A percentile compares a stretch with the other conserved stretches of the same genome.
Conservation (phyloP, 2,329 filamentous ascomycete species). For the Colletotrichum ledebouriae region DNA sequence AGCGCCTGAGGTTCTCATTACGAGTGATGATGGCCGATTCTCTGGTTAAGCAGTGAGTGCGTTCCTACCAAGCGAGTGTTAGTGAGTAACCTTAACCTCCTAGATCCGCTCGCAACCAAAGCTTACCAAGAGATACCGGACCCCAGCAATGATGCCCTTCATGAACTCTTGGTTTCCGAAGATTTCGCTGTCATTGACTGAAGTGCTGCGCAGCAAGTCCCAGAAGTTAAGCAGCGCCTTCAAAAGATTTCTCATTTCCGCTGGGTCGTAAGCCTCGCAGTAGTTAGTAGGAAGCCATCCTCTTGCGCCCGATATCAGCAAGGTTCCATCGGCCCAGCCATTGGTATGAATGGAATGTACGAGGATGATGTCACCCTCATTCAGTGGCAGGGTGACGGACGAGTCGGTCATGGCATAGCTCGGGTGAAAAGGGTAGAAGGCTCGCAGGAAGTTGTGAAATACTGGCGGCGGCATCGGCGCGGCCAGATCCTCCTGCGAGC, state of each 20-base stretch:
- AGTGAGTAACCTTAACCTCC: neutral
- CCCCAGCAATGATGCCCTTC: slow-evolving; percentile 92
- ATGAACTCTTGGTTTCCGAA: slow-evolving; percentile 95
- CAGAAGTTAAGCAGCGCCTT: slow-evolving; percentile 92
- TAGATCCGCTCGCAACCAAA: neutral
- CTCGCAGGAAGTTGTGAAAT: slow-evolving; percentile 95
- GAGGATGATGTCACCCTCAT: slow-evolving; percentile 91
- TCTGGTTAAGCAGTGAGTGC: slow-evolving; percentile 86
- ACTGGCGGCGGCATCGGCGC: slow-evolving; percentile 68
- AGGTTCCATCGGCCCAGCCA: slow-evolving; percentile 96
- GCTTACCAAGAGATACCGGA: slow-evolving; percentile 88
- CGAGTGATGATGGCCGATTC: slow-evolving; percentile 82
- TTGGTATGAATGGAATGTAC: slow-evolving; percentile 98
- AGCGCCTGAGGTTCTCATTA: slow-evolving; percentile 81
- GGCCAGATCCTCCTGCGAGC: slow-evolving; percentile 71
- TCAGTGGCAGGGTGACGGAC: slow-evolving; percentile 89
- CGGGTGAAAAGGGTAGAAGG: slow-evolving; percentile 93
- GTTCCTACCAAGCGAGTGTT: slow-evolving; percentile 71
- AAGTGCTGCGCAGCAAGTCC: slow-evolving; percentile 86
- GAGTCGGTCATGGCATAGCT: slow-evolving; percentile 81
- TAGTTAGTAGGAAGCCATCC: slow-evolving; percentile 99
- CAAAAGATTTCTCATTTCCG: slow-evolving; percentile 86
- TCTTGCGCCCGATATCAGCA: slow-evolving; percentile 85
- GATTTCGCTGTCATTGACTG: slow-evolving; percentile 79
- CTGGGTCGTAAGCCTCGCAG: slow-evolving; percentile 93